phyloP scores from a whole-genome alignment of 176 grass and related monocot species.

The Zizania latifolia region DNA sequence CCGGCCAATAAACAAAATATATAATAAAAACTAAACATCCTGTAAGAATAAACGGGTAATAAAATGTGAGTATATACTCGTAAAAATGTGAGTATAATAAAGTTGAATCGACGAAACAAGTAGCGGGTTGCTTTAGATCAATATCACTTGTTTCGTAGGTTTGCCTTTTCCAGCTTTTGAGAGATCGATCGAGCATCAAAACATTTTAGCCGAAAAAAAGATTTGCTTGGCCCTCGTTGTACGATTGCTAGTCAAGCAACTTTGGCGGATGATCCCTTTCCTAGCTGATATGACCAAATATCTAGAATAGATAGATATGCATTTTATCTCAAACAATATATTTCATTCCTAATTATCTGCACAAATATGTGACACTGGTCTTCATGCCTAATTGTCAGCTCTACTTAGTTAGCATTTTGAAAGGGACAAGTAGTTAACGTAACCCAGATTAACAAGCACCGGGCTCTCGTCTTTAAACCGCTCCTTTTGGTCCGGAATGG shows the following conservation, averaged over 20 bases:
- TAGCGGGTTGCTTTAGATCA: not conserved
- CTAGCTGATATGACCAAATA: not conserved
- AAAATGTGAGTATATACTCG: too few relatives aligned
- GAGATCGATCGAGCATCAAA: not conserved
- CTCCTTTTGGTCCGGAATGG: slow-evolving; percentile 38
- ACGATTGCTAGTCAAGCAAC: not conserved
- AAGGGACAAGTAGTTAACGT: slow-evolving; percentile 13
- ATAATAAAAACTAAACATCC: too few relatives aligned
- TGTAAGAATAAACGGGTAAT: too few relatives aligned
- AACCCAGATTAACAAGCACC: slow-evolving; percentile 29
- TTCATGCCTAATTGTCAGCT: slow-evolving; percentile 23
- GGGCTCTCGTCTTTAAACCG: slow-evolving; percentile 34
- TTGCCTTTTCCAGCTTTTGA: not conserved
- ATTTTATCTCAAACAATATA: too few relatives aligned
- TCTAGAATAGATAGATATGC: too few relatives aligned
- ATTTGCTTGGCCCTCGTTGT: not conserved
- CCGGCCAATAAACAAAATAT: too few relatives aligned
- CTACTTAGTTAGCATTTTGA: slow-evolving; percentile 29
- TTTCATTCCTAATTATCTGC: too few relatives aligned
- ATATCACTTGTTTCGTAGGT: not conserved
- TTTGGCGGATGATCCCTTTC: not conserved
- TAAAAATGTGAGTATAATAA: too few relatives aligned
- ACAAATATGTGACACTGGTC: slow-evolving; percentile 3
- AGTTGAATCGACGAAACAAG: too few relatives aligned
- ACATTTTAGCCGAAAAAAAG: not conserved